Percentiles rank a stretch among this genome's conserved stretches.
phyloP scores from a whole-genome alignment of 176 grass and related monocot species.

The Bromus sterilis region DNA sequence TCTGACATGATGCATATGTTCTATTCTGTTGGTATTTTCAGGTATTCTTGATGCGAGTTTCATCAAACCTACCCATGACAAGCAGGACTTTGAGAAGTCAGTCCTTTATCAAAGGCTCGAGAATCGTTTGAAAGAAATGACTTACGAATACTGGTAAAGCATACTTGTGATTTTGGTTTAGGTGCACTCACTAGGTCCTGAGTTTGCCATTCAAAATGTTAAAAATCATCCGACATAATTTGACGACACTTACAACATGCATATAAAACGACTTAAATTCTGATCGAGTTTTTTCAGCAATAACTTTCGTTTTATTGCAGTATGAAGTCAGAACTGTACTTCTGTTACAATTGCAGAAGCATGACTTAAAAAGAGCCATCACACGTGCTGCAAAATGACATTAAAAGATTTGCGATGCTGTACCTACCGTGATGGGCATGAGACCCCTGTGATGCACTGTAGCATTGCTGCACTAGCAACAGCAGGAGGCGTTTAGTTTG shows the following conservation, averaged over 20 bases:
- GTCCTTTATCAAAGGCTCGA: conserved; percentile 89
- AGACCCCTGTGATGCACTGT: background rate
- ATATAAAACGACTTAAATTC: background rate
- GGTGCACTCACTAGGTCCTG: background rate
- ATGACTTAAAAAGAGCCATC: conserved; percentile 1
- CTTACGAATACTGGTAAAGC: conserved; percentile 94
- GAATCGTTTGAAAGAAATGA: conserved; percentile 95
- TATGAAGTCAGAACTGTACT: background rate
- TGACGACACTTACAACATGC: background rate
- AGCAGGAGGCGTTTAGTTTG: background rate
- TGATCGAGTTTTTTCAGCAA: background rate
- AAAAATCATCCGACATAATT: background rate
- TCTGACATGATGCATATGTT: background rate
- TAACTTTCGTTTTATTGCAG: background rate
- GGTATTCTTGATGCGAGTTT: conserved; percentile 87
- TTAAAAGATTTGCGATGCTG: conserved; percentile 1
- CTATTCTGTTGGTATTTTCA: conserved; percentile 29
- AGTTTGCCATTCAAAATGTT: background rate
- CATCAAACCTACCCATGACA: conserved; percentile 96
- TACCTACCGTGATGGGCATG: background rate
- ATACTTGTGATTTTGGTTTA: background rate
- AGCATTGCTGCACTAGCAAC: background rate
- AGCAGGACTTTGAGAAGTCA: conserved; percentile 98
- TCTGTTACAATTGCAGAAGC: background rate
- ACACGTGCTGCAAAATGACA: background rate